Evolutionary conservation across 306 rosid genomes (phyloP).

Genomic region (Ormosia semicastrata): DNA sequence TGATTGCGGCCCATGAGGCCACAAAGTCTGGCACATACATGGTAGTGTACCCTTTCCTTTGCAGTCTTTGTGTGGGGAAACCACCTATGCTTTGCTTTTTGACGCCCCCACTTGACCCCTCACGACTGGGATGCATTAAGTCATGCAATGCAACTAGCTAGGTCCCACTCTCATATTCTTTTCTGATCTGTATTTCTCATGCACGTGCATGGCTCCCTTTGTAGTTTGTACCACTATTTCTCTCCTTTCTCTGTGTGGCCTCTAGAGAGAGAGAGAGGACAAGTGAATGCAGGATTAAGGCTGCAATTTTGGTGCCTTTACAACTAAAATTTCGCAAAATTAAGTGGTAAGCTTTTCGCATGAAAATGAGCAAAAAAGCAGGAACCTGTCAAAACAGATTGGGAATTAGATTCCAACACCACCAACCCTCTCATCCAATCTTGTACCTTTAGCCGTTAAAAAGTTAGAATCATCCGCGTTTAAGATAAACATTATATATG

Average conservation of each 20-base stretch:
- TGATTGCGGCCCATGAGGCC: slow-evolving; percentile 1
- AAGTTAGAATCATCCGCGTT: slow-evolving; percentile 10
- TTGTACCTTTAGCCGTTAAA: slow-evolving; percentile 7
- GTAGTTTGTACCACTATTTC: not conserved
- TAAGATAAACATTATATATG: slow-evolving; percentile 9
- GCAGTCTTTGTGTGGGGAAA: slow-evolving; percentile 16
- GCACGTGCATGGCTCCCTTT: slow-evolving; percentile 53
- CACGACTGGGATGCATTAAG: not conserved
- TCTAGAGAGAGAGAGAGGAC: slow-evolving; percentile 8
- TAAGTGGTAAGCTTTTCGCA: slow-evolving; percentile 43
- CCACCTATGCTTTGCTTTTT: slow-evolving; percentile 26
- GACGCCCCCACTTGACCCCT: slow-evolving; percentile 28
- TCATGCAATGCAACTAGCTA: slow-evolving; percentile 23
- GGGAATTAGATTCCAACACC: slow-evolving; percentile 57
- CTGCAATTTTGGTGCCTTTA: slow-evolving; percentile 56
- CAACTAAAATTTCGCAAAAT: slow-evolving; percentile 38
- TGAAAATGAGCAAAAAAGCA: slow-evolving; percentile 51
- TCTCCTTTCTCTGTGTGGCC: slow-evolving; percentile 12
- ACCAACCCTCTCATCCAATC: slow-evolving; percentile 36
- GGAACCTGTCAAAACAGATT: slow-evolving; percentile 41
- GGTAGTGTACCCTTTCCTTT: not conserved
- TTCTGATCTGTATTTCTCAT: slow-evolving; percentile 42
- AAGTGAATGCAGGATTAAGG: slow-evolving; percentile 39
- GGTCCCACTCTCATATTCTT: slow-evolving; percentile 30
- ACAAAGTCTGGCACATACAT: not conserved